Percentiles rank a stretch among this genome's conserved stretches.
These are phyloP conservation scores for Rhodotorula taiwanensis DNA, from an alignment of 768 basidiomycete species.

Conservation along the genomic window DNA sequence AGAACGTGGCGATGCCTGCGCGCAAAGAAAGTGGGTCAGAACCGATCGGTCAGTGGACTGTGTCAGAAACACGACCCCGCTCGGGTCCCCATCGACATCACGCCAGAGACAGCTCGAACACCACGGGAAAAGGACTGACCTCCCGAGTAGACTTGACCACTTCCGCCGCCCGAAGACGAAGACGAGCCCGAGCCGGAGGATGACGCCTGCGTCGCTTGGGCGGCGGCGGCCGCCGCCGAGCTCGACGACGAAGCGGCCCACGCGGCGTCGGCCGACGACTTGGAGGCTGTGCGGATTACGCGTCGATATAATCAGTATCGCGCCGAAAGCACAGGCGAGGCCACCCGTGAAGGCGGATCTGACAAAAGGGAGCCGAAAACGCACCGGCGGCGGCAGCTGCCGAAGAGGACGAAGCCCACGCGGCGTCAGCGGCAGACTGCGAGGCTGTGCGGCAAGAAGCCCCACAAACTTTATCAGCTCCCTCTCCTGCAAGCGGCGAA, in stretches of 20 bases:
- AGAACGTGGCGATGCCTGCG: constrained; percentile 1
- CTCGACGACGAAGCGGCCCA: constrained; percentile 18
- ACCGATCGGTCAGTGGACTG: neutral
- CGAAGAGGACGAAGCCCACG: too few species aligned
- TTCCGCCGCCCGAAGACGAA: neutral
- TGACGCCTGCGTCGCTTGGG: neutral
- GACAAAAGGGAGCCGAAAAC: neutral
- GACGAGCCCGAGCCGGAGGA: neutral
- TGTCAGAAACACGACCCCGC: neutral
- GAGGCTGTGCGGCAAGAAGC: too few species aligned
- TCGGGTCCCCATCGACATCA: neutral
- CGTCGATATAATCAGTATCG: neutral
- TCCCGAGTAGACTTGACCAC: constrained; percentile 20
- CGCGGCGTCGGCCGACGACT: constrained; percentile 6
- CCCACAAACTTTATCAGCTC: too few species aligned
- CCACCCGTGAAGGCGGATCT: neutral
- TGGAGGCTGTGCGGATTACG: neutral
- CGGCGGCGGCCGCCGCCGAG: constrained; percentile 16
- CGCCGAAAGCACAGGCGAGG: too few species aligned
- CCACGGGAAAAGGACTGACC: constrained; percentile 5
- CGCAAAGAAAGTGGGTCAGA: neutral
- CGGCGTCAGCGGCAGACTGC: too few species aligned
- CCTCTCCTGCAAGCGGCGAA: too few species aligned
- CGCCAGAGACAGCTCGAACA: neutral
- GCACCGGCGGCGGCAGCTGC: constrained; percentile 14